Evolutionary conservation across 345 rosid genomes (phyloP).

Genomic region (Leavenworthia alabamica): DNA sequence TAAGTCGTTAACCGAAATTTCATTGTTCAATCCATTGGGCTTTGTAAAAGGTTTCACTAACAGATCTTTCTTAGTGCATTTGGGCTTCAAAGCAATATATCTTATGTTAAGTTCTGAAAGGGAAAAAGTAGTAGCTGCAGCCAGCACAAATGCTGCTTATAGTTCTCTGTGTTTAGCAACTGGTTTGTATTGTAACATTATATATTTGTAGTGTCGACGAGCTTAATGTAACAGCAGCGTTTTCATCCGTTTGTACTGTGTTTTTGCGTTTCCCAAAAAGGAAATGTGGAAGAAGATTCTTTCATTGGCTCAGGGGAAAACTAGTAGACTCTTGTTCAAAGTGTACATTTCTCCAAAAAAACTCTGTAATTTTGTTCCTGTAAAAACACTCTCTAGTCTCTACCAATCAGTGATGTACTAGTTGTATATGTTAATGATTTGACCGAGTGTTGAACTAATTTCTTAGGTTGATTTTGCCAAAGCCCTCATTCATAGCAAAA

Average conservation of each 20-base stretch:
- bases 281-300: background rate
- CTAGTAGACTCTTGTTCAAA: background rate
- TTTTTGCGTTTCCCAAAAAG: background rate
- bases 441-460: background rate
- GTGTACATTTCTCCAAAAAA: background rate
- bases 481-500: background rate
- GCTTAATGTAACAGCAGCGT: background rate
- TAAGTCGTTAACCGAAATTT: constrained; percentile 5
- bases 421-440: background rate
- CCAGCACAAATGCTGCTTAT: background rate
- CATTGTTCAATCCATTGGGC: background rate
- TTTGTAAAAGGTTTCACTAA: too few relatives aligned
- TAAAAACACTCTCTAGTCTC: background rate
- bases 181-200: background rate
- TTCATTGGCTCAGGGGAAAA: background rate
- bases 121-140: background rate
- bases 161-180: background rate
- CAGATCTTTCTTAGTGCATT: too few relatives aligned
- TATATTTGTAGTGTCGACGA: background rate
- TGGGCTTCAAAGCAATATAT: too few relatives aligned
- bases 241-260: background rate
- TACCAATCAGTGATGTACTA: too few relatives aligned
- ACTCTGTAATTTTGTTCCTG: background rate
- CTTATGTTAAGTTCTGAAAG: too few relatives aligned
- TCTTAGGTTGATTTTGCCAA: background rate